phyloP scores from a whole-genome alignment of 2,329 filamentous ascomycete species.

The Purpureocillium lavendulum region DNA sequence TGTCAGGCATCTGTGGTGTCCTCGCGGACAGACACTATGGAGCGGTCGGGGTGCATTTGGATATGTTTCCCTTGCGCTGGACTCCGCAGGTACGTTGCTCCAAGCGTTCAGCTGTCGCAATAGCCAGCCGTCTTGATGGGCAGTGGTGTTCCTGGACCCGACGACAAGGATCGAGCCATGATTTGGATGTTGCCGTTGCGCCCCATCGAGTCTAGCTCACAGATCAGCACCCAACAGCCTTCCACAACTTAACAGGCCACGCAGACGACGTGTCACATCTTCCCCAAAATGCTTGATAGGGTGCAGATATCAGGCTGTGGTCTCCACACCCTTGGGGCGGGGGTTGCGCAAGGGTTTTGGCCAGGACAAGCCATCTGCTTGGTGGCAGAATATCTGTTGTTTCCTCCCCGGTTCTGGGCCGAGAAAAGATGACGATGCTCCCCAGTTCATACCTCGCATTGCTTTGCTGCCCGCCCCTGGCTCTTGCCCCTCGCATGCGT shows the following conservation, averaged over 20 bases:
- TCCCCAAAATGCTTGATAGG: slow-evolving; percentile 2
- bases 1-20: too few relatives aligned
- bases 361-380: too few relatives aligned
- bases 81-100: too few relatives aligned
- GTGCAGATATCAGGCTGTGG: slow-evolving; percentile 1
- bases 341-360: too few relatives aligned
- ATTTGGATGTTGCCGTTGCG: background rate
- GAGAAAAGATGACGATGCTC: background rate
- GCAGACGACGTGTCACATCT: slow-evolving; percentile 10
- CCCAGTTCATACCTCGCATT: background rate
- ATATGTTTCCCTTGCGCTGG: too few relatives aligned
- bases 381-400: too few relatives aligned
- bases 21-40: too few relatives aligned
- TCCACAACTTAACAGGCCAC: background rate
- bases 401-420: background rate
- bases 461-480: background rate
- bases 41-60: too few relatives aligned
- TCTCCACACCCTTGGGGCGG: background rate
- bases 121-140: too few relatives aligned
- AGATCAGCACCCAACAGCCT: background rate
- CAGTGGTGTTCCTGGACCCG: too few relatives aligned
- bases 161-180: background rate
- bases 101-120: too few relatives aligned
- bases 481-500: background rate
- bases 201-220: too few relatives aligned